Evolutionary conservation across 805 yeast species (phyloP), one percentile per base, ranked within the genome.

Genomic region (Myxozyma neglecta): DNA sequence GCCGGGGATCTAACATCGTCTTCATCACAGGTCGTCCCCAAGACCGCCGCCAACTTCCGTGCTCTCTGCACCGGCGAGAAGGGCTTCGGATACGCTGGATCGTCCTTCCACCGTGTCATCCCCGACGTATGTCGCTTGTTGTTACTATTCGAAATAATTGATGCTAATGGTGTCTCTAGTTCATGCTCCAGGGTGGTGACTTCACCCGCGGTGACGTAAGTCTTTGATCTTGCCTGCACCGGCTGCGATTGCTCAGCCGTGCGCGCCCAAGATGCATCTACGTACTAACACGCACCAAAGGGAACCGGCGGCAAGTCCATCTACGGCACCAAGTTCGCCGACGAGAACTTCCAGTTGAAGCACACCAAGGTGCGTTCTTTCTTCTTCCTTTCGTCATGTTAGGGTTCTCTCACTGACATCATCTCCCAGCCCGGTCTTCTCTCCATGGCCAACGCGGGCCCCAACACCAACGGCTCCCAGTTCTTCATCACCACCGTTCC

Each of bases 131-230:
- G 67, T 18, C 34, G 1, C 32, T 36, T 24, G 8, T 4, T 18
- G 3, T 24, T 40, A 8, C n/a, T 9, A 32, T 14, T 13, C 24
- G 18, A 39, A 5, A 20, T 39, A 32, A 14, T 34, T 40, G 14
- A 14, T 36, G 34, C 55, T 37, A 29, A 29, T 40, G 3, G 8
- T 10, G 13, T n/a, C 42, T 40, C 69, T 86, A 88, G 77, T 92
- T 92, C 83, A 92, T 92, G 98, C 82, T 93, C 75, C 98, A 92
- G 83, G 97, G 92, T 76, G 93, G 93, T 81, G 94, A 88, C 79
- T 86, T 88, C 79, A 88, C 90, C 74, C 78, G 81, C 79, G 87
- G 89, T 77, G 86, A 89, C 76, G 66, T 63, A 63, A 8, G 66
- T 51, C 13, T 24, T 29, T 45, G 35, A 29, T 24, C 35, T 11